Conservation (phyloP, 176 grass and related monocot genomes). For the Triticum aestivum region IWGSC_CS_RefSeq_v2.1 NC_057806.1:441854161-441854660, state of each 20-base stretch:
- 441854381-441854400: constrained; percentile 38
- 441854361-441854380: constrained; percentile 56
- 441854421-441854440: background rate
- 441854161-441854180: constrained; percentile 37
- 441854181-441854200: constrained; percentile 63
- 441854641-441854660: background rate
- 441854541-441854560: constrained; percentile 31
- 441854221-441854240: constrained; percentile 34
- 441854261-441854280: constrained; percentile 20
- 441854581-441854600: background rate
- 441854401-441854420: constrained; percentile 26
- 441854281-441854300: background rate
- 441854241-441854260: constrained; percentile 27
- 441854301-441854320: constrained; percentile 49
- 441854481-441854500: constrained; percentile 7
- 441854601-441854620: background rate
- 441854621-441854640: background rate
- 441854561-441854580: constrained; percentile 9
- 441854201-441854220: constrained; percentile 63
- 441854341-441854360: constrained; percentile 51
- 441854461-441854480: constrained; percentile 10
- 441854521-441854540: constrained; percentile 42
- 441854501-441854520: constrained; percentile 22
- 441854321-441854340: constrained; percentile 63
- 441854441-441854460: constrained; percentile 41